Evolutionary conservation across 2,329 filamentous ascomycete genomes (phyloP), one percentile per base, ranked within the genome.

Genomic region (Colletotrichum tropicale): DNA sequence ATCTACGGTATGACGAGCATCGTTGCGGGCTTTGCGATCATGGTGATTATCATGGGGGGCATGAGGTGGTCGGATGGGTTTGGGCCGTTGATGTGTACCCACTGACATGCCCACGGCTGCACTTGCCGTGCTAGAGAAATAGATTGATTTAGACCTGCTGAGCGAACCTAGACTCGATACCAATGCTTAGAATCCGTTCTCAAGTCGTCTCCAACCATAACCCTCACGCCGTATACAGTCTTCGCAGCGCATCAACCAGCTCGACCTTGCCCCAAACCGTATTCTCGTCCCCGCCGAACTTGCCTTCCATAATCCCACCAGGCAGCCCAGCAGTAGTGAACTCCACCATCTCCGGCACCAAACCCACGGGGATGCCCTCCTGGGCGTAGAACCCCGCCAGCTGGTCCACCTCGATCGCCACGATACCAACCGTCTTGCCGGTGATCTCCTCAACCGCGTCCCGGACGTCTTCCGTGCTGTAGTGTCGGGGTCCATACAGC

Each of bases 41-140:
- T 94, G 88, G 88, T 96, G 28, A 87, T 91, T 1, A 89, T 96
- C 21, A 95, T 96, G 92, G 95, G 95, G 0, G 92, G 93, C 75
- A 84, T 96, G 80, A 86, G 90, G 75, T 98, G 95, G 95, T 93
- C 88, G 32, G 83, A 86, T 8, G 92, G 91, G 1, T 93, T 92
- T 79, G 82, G 81, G 18, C 77, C 78, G 3, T 70, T 89, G 71
- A 65, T 81, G 10, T 90, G 89, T n/a, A 69, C 24, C 3, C 74
- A 65, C 30, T 76, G 58, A 76, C 24, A 4, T 7, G 10, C 4
- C 6, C 38, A 16, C n/a, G n/a, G n/a, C 43, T 48, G n/a, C n/a
- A 52, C n/a, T 52, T 52, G 43, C 10, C 0, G 0, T 21, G 0
- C 43, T 52, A 2, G n/a, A 52, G 43, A 13, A 52, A 13, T 24